phyloP scores from a whole-genome alignment of 148 eudicot genomes.

The Simmondsia chinensis region DNA sequence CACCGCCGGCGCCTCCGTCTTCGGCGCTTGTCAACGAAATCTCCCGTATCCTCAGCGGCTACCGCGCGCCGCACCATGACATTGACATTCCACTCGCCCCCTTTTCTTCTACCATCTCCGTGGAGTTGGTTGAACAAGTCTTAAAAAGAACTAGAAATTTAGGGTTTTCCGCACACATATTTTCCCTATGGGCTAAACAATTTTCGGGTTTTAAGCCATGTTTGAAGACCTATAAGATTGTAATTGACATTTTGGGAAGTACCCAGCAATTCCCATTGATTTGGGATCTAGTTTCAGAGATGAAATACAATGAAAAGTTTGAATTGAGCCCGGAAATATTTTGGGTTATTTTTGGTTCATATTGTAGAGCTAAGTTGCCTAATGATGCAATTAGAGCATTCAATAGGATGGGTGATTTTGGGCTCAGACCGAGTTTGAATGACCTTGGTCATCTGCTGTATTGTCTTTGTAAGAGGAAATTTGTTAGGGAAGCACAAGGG shows the following conservation, averaged over 20 bases:
- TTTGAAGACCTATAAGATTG: slow-evolving; percentile 34
- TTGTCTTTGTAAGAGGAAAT: slow-evolving; percentile 49
- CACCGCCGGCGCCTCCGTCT: not conserved
- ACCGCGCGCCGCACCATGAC: slow-evolving; percentile 63
- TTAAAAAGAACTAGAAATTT: slow-evolving; percentile 65
- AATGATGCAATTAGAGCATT: slow-evolving; percentile 64
- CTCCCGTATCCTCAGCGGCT: slow-evolving; percentile 66
- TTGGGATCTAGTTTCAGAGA: slow-evolving; percentile 62
- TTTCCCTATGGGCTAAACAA: slow-evolving; percentile 60
- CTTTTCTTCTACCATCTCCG: slow-evolving; percentile 31
- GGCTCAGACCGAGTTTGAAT: slow-evolving; percentile 30
- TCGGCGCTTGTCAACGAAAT: slow-evolving; percentile 32
- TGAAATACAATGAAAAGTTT: slow-evolving; percentile 28
- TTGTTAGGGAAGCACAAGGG: slow-evolving; percentile 48
- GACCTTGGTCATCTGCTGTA: slow-evolving; percentile 61
- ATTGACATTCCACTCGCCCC: slow-evolving; percentile 53
- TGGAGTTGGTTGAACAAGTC: slow-evolving; percentile 50
- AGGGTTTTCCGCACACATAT: slow-evolving; percentile 66
- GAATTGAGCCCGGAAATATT: slow-evolving; percentile 36
- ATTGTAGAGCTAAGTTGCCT: slow-evolving; percentile 63
- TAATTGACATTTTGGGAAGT: slow-evolving; percentile 52
- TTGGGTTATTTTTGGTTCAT: slow-evolving; percentile 54
- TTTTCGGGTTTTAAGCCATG: slow-evolving; percentile 46
- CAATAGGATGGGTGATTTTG: slow-evolving; percentile 58
- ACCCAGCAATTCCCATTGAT: slow-evolving; percentile 68